Percentiles rank a stretch among this genome's conserved stretches.
These are phyloP conservation scores for Pleodorina starrii DNA, from an alignment of 139 green algal species.

Conservation along the genomic window DNA sequence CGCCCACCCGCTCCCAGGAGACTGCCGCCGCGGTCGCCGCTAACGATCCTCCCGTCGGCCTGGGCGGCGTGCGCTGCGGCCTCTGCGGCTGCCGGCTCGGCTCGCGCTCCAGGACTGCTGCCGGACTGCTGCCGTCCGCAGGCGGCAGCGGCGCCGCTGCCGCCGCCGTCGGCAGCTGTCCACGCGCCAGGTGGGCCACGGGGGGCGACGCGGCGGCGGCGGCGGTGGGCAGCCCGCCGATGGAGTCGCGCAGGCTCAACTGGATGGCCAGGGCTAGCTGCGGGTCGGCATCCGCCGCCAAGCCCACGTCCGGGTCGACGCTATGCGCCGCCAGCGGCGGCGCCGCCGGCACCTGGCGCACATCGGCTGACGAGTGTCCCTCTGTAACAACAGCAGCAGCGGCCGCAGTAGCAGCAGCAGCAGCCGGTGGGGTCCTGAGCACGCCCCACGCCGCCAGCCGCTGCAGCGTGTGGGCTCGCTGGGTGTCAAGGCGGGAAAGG, in stretches of 20 bases:
- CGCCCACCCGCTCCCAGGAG: too few relatives aligned
- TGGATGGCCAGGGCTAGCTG: conserved; percentile 13
- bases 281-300: not conserved
- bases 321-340: not conserved
- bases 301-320: not conserved
- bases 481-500: conserved; percentile 14
- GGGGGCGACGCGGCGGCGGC: not conserved
- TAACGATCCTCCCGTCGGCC: not conserved
- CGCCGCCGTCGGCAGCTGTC: not conserved
- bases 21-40: too few relatives aligned
- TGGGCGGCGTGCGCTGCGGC: conserved; percentile 3
- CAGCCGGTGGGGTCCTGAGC: not conserved
- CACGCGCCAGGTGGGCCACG: too few relatives aligned
- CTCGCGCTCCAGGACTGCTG: not conserved
- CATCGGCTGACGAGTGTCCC: too few relatives aligned
- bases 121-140: not conserved
- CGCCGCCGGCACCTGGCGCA: too few relatives aligned
- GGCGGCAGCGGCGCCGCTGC: not conserved
- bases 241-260: conserved; percentile 22
- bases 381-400: too few relatives aligned
- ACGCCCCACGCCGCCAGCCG: conserved; percentile 48
- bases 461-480: conserved; percentile 23
- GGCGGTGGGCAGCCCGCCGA: not conserved
- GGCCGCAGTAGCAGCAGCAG: too few relatives aligned
- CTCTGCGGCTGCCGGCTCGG: not conserved